Base-by-base conservation (phyloP, 2,329 filamentous ascomycete genomes). In the Beauveria sp. region DNA sequence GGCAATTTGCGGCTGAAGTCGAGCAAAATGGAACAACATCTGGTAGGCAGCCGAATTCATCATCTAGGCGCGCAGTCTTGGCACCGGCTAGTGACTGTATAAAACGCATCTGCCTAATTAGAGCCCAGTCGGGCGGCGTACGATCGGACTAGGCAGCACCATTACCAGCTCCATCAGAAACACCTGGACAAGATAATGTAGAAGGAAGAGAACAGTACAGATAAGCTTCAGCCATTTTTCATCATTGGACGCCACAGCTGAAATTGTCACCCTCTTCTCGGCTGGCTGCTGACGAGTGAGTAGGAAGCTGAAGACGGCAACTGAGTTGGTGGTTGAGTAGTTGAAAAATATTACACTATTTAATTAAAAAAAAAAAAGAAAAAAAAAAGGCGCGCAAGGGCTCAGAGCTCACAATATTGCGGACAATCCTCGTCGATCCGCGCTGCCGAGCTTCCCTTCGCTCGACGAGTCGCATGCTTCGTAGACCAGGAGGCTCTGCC, bases 41-140 rank as follows among this genome's bases (percentile, higher is more conserved):
- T n/a, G 43, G 9, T 59, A 59, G 56, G 56, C 47, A 59, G 56
- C 56, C 26, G 26, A 44, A 59, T 52, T 51, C 43, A 40, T 40
- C 16, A 16, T 9, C 20, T 22, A 40, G 34, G 12, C 14, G 8
- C 12, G 37, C 34, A 34, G 55, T 30, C 37, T 58, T n/a, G 46
- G 34, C n/a, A 24, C 18, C 22, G 24, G 37, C 47, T 44, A 46
- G 9, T 22, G 9, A 58, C 9, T 10, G 54, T 5, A 18, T 41
- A 37, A 28, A 28, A 51, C 16, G 37, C 34, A 48, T 59, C 56
- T 59, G 56, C 56, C 56, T 59, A 46, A 46, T n/a, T 26, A 20
- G 7, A 37, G 34, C 14, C 22, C 2, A 18, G 18, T n/a, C 12
- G 18, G 55, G 41, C 28, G 18, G 20, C 44, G 16, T 9, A 7